Percentiles rank a stretch among this genome's conserved stretches.
phyloP scores from a whole-genome alignment of 2,329 filamentous ascomycete genomes.

The Alternaria brassicicola region DNA sequence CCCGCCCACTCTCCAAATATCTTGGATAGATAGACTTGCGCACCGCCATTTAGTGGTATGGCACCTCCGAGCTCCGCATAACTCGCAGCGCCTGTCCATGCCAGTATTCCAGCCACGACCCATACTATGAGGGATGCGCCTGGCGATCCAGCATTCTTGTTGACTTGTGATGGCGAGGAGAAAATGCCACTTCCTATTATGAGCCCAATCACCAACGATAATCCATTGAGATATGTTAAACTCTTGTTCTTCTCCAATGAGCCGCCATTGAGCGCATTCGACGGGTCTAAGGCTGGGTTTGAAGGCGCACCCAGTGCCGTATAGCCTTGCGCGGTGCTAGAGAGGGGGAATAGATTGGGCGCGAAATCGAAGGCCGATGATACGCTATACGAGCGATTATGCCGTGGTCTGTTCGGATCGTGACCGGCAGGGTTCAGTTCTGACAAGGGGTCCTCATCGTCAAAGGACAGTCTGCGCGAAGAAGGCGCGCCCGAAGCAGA shows the following conservation, averaged over 20 bases:
- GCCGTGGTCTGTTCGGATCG: constrained; percentile 48
- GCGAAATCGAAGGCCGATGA: constrained; percentile 95
- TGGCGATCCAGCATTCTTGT: constrained; percentile 86
- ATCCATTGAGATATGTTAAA: constrained; percentile 89
- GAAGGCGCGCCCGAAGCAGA: constrained; percentile 85
- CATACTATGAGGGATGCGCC: constrained; percentile 91
- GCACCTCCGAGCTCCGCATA: constrained; percentile 96
- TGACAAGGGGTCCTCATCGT: constrained; percentile 79
- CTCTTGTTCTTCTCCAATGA: constrained; percentile 95
- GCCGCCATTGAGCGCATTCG: constrained; percentile 69
- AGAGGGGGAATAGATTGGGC: constrained; percentile 89
- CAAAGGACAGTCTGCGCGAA: constrained; percentile 88
- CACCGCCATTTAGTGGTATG: constrained; percentile 92
- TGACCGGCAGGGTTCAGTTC: constrained; percentile 61
- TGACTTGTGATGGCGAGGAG: constrained; percentile 91
- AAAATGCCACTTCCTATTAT: constrained; percentile 98
- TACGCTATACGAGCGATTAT: constrained; percentile 79
- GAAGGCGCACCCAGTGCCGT: constrained; percentile 82
- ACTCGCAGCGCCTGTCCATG: constrained; percentile 94
- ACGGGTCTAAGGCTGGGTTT: constrained; percentile 59
- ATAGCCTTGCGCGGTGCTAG: constrained; percentile 78
- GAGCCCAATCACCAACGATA: constrained; percentile 87
- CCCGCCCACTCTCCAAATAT: constrained; percentile 93
- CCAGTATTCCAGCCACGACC: constrained; percentile 86
- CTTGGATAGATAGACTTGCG: constrained; percentile 92